phyloP scores from a whole-genome alignment of 176 grass and related monocot genomes.

The Zea mays region DNA sequence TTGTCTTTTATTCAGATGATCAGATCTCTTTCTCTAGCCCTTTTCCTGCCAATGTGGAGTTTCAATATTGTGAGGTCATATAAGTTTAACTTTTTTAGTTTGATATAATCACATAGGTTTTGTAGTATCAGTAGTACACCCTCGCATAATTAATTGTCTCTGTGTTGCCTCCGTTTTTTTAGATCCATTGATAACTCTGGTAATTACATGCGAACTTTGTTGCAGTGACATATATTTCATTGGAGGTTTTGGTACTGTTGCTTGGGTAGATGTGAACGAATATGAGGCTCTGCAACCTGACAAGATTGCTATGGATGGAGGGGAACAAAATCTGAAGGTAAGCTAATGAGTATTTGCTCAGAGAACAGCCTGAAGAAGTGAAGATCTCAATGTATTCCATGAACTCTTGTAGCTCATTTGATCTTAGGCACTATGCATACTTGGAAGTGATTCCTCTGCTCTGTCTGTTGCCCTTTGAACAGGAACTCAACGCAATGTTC shows the following conservation, averaged over 20 bases:
- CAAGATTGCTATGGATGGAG: conserved; percentile 73
- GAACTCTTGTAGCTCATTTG: background rate
- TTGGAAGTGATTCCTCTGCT: conserved; percentile 3
- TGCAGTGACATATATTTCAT: conserved; percentile 88
- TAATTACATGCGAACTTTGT: conserved; percentile 10
- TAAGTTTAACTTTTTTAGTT: background rate
- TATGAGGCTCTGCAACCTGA: conserved; percentile 65
- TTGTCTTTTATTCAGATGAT: background rate
- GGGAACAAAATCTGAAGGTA: conserved; percentile 81
- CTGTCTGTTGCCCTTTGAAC: conserved; percentile 3
- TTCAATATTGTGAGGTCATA: background rate
- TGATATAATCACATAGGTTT: background rate
- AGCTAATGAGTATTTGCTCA: background rate
- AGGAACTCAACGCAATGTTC: conserved; percentile 82
- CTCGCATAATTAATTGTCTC: background rate
- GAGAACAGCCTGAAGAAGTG: background rate
- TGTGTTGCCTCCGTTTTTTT: background rate
- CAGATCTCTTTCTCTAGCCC: background rate
- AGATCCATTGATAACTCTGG: background rate
- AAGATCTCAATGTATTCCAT: background rate
- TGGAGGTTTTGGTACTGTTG: conserved; percentile 88
- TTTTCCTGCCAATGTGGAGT: background rate
- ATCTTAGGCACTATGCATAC: background rate
- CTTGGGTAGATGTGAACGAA: conserved; percentile 79
- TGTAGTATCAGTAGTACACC: background rate